Percentiles rank a stretch among this genome's conserved stretches.
These are phyloP conservation scores for Nitzschia sp. DNA, from an alignment of 108 stramenopile genomes.

Conservation along the genomic window DNA sequence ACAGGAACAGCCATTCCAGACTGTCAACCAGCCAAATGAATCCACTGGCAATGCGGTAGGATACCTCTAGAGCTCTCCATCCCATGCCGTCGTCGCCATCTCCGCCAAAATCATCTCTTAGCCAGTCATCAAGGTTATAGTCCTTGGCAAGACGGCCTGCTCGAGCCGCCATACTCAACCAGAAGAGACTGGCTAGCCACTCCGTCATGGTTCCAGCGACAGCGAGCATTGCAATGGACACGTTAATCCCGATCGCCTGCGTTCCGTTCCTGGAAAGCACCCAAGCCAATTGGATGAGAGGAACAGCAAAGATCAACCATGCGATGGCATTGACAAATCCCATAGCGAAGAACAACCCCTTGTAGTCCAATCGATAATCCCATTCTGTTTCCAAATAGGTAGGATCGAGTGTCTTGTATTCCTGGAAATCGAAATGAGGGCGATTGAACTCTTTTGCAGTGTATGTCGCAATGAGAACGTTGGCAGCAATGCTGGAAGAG, in stretches of 20 bases:
- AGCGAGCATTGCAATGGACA: constrained; percentile 50
- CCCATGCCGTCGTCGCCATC: constrained; percentile 47
- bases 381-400: constrained; percentile 57
- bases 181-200: constrained; percentile 51
- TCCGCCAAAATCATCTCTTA: background rate
- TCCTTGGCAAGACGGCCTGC: constrained; percentile 41
- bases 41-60: constrained; percentile 29
- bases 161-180: constrained; percentile 46
- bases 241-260: constrained; percentile 45
- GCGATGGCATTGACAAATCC: constrained; percentile 49
- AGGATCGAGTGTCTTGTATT: constrained; percentile 57
- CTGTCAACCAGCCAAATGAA: constrained; percentile 33
- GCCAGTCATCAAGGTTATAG: constrained; percentile 69
- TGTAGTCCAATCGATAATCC: constrained; percentile 36
- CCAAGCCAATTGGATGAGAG: constrained; percentile 69
- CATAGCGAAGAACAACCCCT: constrained; percentile 6
- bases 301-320: constrained; percentile 60
- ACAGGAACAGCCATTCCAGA: constrained; percentile 33
- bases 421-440: constrained; percentile 17
- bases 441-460: constrained; percentile 3
- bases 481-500: constrained; percentile 1
- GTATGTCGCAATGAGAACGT: constrained; percentile 8
- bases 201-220: constrained; percentile 59
- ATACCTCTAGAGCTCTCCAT: constrained; percentile 73
- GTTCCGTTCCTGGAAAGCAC: constrained; percentile 51